A percentile compares a stretch with the other conserved stretches of the same genome.
Evolutionary conservation across 108 stramenopile species (phyloP).

Genomic region (Discostella pseudostelligera): DNA sequence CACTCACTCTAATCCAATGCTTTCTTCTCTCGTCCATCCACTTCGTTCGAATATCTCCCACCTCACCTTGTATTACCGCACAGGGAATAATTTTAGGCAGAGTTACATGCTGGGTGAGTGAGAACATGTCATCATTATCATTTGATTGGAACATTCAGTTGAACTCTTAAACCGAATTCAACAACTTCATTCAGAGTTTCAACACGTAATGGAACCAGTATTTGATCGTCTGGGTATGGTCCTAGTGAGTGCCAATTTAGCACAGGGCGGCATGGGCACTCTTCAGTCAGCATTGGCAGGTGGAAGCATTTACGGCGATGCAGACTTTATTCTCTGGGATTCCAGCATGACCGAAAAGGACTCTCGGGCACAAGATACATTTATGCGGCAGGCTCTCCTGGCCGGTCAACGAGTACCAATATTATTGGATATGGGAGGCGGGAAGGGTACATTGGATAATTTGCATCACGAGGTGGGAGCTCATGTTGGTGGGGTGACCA

Average conservation of each 20-base stretch:
- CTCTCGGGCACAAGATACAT: slow-evolving; percentile 22
- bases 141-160: neutral
- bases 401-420: slow-evolving; percentile 33
- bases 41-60: too few species aligned
- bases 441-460: slow-evolving; percentile 25
- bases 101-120: slow-evolving; percentile 44
- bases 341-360: slow-evolving; percentile 50
- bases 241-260: slow-evolving; percentile 51
- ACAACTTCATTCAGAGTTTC: slow-evolving; percentile 39
- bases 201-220: slow-evolving; percentile 59
- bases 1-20: too few species aligned
- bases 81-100: slow-evolving; percentile 45
- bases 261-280: slow-evolving; percentile 52
- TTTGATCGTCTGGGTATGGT: slow-evolving; percentile 52
- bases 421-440: slow-evolving; percentile 41
- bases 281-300: slow-evolving; percentile 37
- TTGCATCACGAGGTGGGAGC: slow-evolving; percentile 28
- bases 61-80: too few species aligned
- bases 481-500: slow-evolving; percentile 40
- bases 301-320: slow-evolving; percentile 37
- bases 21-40: too few species aligned
- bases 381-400: slow-evolving; percentile 27
- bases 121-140: too few species aligned
- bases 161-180: neutral
- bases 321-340: slow-evolving; percentile 50